phyloP scores from a whole-genome alignment of 2,329 filamentous ascomycete genomes.

The Hymenoscyphus scutula region DNA sequence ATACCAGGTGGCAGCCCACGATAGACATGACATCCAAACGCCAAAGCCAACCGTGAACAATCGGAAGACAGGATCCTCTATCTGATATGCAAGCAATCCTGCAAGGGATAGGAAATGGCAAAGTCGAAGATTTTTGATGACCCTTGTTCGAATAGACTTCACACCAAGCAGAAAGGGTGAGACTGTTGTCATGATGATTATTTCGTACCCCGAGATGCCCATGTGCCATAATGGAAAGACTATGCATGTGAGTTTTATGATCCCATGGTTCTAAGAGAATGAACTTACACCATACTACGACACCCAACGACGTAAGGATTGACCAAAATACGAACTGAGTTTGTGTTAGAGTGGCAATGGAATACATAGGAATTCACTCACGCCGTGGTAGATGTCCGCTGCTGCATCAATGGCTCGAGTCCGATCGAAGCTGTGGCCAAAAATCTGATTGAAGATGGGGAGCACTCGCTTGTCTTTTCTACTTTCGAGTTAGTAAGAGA shows the following conservation, averaged over 20 bases:
- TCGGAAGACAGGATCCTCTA: conserved; percentile 69
- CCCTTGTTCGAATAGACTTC: conserved; percentile 62
- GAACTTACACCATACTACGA: conserved; percentile 87
- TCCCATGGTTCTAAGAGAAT: conserved; percentile 1
- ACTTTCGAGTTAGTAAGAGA: conserved; percentile 31
- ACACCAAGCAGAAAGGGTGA: conserved; percentile 78
- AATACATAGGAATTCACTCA: conserved; percentile 43
- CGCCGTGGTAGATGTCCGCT: conserved; percentile 89
- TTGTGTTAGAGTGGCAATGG: conserved; percentile 9
- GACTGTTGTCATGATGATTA: conserved; percentile 78
- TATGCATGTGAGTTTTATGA: conserved; percentile 38
- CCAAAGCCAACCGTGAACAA: conserved; percentile 80
- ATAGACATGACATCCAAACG: conserved; percentile 75
- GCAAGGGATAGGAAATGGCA: conserved; percentile 75
- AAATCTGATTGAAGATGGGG: conserved; percentile 55
- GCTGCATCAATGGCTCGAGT: conserved; percentile 72
- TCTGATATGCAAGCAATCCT: conserved; percentile 76
- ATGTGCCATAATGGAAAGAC: conserved; percentile 98
- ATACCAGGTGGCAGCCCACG: conserved; percentile 80
- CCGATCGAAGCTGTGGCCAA: conserved; percentile 71
- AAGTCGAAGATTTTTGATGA: conserved; percentile 65
- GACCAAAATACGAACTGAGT: conserved; percentile 91
- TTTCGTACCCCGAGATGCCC: conserved; percentile 97
- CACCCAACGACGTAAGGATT: conserved; percentile 81
- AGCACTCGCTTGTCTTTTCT: conserved; percentile 77